Evolutionary conservation across 2,329 filamentous ascomycete species (phyloP).

Genomic region (Dendryphion nanum): DNA sequence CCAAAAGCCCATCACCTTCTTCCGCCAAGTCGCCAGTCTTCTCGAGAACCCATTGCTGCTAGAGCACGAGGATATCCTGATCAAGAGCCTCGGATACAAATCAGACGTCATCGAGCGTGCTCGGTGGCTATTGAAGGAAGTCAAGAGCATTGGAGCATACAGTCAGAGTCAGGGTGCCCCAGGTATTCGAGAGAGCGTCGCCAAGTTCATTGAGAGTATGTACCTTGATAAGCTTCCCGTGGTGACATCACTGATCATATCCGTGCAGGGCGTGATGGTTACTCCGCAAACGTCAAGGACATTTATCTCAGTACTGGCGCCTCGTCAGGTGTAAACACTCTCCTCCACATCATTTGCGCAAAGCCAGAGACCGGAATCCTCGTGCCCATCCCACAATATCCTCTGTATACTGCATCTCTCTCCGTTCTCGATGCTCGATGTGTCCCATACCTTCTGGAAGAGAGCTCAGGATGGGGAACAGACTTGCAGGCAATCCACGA

Average conservation of each 20-base stretch:
- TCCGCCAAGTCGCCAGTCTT: slow-evolving; percentile 91
- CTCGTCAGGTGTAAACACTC: slow-evolving; percentile 90
- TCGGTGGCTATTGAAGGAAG: slow-evolving; percentile 73
- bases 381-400: slow-evolving; percentile 96
- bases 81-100: slow-evolving; percentile 79
- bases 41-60: slow-evolving; percentile 86
- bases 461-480: slow-evolving; percentile 83
- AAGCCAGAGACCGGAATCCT: slow-evolving; percentile 76
- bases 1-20: slow-evolving; percentile 99
- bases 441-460: slow-evolving; percentile 93
- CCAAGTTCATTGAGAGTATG: slow-evolving; percentile 85
- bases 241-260: slow-evolving; percentile 17
- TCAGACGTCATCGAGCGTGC: slow-evolving; percentile 84
- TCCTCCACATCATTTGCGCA: slow-evolving; percentile 85
- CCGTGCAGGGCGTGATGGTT: slow-evolving; percentile 75
- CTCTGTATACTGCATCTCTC: slow-evolving; percentile 92
- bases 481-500: slow-evolving; percentile 74
- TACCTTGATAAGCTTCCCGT: slow-evolving; percentile 10
- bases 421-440: slow-evolving; percentile 79
- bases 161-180: slow-evolving; percentile 89
- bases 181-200: slow-evolving; percentile 83
- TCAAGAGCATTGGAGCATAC: slow-evolving; percentile 93
- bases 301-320: slow-evolving; percentile 92
- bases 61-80: slow-evolving; percentile 76
- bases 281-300: slow-evolving; percentile 73